These are phyloP conservation scores for Trametes gibbosa DNA, from an alignment of 768 basidiomycete genomes.

Conservation along the genomic window DNA sequence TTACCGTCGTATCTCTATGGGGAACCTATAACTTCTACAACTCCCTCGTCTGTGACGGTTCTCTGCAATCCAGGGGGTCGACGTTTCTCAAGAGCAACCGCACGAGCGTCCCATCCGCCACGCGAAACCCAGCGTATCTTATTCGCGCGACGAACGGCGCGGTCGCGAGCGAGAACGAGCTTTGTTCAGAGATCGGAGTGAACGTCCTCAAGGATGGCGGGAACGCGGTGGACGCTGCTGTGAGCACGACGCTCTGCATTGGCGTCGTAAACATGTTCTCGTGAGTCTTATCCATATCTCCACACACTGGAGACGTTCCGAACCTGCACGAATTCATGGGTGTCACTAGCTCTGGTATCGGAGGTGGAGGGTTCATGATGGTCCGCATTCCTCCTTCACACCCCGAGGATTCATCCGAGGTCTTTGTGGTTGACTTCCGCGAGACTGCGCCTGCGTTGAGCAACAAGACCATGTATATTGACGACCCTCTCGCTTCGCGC, in stretches of 20 bases:
- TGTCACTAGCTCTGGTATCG: slow-evolving; percentile 64
- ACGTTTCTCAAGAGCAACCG: background rate
- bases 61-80: background rate
- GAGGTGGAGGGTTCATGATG: slow-evolving; percentile 87
- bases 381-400: slow-evolving; percentile 65
- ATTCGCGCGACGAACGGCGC: slow-evolving; percentile 72
- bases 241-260: slow-evolving; percentile 74
- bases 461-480: slow-evolving; percentile 73
- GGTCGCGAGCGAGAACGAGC: slow-evolving; percentile 84
- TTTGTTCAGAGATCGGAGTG: slow-evolving; percentile 86
- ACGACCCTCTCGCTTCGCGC: slow-evolving; percentile 48
- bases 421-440: slow-evolving; percentile 81
- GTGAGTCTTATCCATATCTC: slow-evolving; percentile 38
- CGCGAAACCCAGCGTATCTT: slow-evolving; percentile 55
- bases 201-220: slow-evolving; percentile 76
- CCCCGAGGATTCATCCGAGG: slow-evolving; percentile 47
- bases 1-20: background rate
- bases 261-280: slow-evolving; percentile 92
- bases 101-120: slow-evolving; percentile 17
- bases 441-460: slow-evolving; percentile 79
- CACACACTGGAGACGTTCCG: slow-evolving; percentile 2
- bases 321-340: slow-evolving; percentile 7
- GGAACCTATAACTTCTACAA: background rate
- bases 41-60: background rate
- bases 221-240: slow-evolving; percentile 86